Base-by-base conservation (phyloP, 2,329 filamentous ascomycete species). In the Sporothrix brasiliensis region DNA sequence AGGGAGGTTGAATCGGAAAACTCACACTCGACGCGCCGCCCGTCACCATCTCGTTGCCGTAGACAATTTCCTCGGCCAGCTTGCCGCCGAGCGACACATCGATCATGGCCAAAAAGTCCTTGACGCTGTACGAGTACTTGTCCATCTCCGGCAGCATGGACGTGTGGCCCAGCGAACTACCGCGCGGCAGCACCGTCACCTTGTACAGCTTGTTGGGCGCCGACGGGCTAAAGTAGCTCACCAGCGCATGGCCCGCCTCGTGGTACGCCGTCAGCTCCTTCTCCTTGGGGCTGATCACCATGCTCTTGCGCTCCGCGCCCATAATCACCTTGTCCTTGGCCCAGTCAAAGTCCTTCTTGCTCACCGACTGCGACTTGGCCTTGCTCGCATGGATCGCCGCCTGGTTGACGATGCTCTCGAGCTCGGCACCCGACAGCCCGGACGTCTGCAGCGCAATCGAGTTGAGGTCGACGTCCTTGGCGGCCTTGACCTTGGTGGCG, bases 241-340 rank as follows among this genome's bases (percentile, higher is more conserved):
- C 92, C 19, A 99, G 87, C 10, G 95, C 93, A 79, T 99, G 95
- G 2, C 95, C 95, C 70, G 94, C 96, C 82, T 99, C 95, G 82
- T 99, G 95, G 81, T 99, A 99, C 5, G 95, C 95, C 56, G 98
- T 95, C 16, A 93, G 96, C 79, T 88, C 91, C 87, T 98, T 98
- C 82, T 99, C 95, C 82, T 97, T 93, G 74, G 94, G 89, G 56
- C 91, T 92, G 70, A 99, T 94, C 70, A 97, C 87, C 81, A 94
- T 93, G 75, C 91, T 97, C 79, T 90, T 92, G 78, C 91, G 89
- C 82, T 99, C 95, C 2, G 94, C 92, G 50, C 95, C 95, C 93
- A 99, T 97, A 79, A 97, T 91, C 69, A 99, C 92, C 82, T 95
- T 95, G 83, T 99, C 95, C 81, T 97, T 98, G 70, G 95, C 95